Evolutionary conservation across 78 protist genomes (phyloP).

Genomic region (Dictyostelium brefeldianum): DNA sequence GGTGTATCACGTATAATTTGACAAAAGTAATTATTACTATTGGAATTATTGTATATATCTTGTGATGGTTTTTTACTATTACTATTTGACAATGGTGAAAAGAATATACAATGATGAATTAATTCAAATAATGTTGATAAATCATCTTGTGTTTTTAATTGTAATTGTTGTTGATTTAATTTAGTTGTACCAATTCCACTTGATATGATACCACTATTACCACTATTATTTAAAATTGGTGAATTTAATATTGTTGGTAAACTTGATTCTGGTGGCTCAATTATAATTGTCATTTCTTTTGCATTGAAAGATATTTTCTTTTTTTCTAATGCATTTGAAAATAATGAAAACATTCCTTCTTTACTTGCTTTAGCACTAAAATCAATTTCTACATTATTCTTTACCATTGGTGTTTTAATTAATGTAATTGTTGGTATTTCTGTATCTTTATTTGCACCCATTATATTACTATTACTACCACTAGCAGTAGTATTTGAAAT

Average conservation of each 20-base stretch:
- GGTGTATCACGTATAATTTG: conserved; percentile 42
- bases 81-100: not conserved
- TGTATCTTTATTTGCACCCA: too few relatives aligned
- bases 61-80: not conserved
- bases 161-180: not conserved
- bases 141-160: conserved; percentile 13
- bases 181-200: not conserved
- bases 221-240: not conserved
- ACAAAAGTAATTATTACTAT: conserved; percentile 18
- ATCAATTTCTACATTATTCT: conserved; percentile 51
- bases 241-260: not conserved
- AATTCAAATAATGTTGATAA: conserved; percentile 11
- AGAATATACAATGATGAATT: conserved; percentile 59
- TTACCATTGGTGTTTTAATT: conserved; percentile 54
- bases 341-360: conserved; percentile 70
- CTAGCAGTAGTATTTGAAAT: too few relatives aligned
- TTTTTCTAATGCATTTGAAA: conserved; percentile 36
- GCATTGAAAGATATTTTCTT: conserved; percentile 25
- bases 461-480: too few relatives aligned
- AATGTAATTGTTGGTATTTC: conserved; percentile 34
- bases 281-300: conserved; percentile 32
- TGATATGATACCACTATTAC: not conserved
- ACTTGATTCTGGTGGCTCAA: conserved; percentile 18
- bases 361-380: conserved; percentile 53
- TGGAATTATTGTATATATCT: not conserved